Percentiles rank a stretch among this genome's conserved stretches.
Conservation (phyloP, 768 basidiomycete species). For the Rhodocollybia butyracea region DNA sequence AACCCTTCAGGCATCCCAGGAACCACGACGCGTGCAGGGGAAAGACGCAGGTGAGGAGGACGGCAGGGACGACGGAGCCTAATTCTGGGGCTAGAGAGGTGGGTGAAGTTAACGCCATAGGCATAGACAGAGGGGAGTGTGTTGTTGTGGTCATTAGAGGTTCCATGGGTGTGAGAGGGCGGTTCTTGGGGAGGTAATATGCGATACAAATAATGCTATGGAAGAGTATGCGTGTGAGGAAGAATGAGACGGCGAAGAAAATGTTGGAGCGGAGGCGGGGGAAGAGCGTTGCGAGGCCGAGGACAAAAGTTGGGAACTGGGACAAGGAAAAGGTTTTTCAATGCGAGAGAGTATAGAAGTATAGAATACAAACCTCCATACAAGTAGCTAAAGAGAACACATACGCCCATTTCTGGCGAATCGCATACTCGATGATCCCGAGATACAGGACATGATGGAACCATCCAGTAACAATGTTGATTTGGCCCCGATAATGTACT, state of each 20-base stretch:
- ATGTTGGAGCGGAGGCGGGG: slow-evolving; percentile 44
- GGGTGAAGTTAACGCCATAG: background rate
- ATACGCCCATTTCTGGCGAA: slow-evolving; percentile 31
- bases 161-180: slow-evolving; percentile 12
- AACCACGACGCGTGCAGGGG: slow-evolving; percentile 57
- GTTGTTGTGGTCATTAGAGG: background rate
- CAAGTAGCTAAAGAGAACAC: slow-evolving; percentile 41
- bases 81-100: slow-evolving; percentile 15
- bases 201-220: slow-evolving; percentile 36
- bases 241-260: slow-evolving; percentile 47
- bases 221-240: slow-evolving; percentile 47
- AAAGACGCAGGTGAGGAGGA: slow-evolving; percentile 37
- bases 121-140: too few relatives aligned
- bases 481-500: slow-evolving; percentile 41
- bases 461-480: slow-evolving; percentile 56
- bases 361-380: slow-evolving; percentile 45
- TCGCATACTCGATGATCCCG: slow-evolving; percentile 35
- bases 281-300: slow-evolving; percentile 42
- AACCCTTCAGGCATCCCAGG: slow-evolving; percentile 43
- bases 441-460: slow-evolving; percentile 46
- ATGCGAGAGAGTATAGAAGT: background rate
- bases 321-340: background rate
- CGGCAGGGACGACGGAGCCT: slow-evolving; percentile 36
- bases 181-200: slow-evolving; percentile 23
- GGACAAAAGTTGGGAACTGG: slow-evolving; percentile 52